Evolutionary conservation across 202 grass and related monocot genomes (phyloP), one percentile per base, ranked within the genome.

Genomic region (Panicum hallii): DNA sequence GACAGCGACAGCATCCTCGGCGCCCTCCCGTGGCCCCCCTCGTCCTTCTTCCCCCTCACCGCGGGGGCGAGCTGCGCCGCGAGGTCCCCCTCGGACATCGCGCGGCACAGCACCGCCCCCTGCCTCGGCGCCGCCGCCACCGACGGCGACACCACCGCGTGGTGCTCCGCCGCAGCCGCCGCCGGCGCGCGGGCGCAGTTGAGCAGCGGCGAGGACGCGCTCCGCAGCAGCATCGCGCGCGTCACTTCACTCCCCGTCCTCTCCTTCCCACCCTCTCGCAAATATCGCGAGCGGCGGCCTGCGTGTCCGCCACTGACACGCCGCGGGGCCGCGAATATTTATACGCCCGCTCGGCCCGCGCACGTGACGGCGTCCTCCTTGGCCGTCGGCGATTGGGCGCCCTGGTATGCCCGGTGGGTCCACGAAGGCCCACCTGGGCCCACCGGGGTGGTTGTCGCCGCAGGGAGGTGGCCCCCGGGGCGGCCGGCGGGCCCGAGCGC

Each of bases 191-290:
- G 56, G 16, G 15, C 57, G 73, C 63, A 50, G 82, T 83, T 75
- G 71, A 89, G 87, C 87, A 84, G 84, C 80, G 77, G 87, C 64
- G 81, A 92, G 22, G 90, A 92, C 70, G 87, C 64, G 81, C 90
- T 92, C 64, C 87, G 84, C 70, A 90, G 90, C 67, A 89, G 90
- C 87, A 90, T 92, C 49, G 52, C 71, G 48, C 43, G 5, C 5
- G 4, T 14, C 19, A 11, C 16, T 7, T 43, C 23, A 13, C 6
- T 0, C 42, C 1, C 9, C 9, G 36, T 38, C 20, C 9, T 19
- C 52, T 15, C 23, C 22, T 26, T 19, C 15, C 30, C 16, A 1
- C n/a, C 0, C 52, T 4, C 36, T 15, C 32, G 28, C 41, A 87
- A 82, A 87, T 82, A 77, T 77, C 78, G 17, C 62, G 41, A 11